Evolutionary conservation across 495 filamentous ascomycete species (phyloP).

Genomic region (Penicillium silybi): DNA sequence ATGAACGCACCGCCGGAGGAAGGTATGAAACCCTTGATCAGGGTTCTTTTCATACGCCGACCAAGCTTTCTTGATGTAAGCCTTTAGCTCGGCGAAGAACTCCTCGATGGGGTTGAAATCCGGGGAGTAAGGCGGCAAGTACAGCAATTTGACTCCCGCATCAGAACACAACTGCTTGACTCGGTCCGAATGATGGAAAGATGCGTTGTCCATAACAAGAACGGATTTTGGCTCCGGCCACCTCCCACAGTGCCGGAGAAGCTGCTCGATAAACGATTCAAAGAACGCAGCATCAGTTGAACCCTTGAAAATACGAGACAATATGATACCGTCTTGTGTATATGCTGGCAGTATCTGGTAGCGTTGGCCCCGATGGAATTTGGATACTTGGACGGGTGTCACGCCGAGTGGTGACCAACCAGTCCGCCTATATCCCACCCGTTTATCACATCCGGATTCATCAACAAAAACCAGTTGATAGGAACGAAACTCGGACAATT

Average conservation of each 20-base stretch:
- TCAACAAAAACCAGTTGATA: no score
- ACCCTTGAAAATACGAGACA: not conserved
- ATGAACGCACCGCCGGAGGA: no score
- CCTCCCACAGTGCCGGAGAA: slow-evolving; percentile 25
- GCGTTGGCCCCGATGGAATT: not conserved
- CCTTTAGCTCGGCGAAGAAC: slow-evolving; percentile 7
- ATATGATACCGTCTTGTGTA: not conserved
- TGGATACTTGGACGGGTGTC: not conserved
- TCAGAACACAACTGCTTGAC: no score
- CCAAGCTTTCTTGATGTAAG: no score
- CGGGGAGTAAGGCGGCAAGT: slow-evolving; percentile 12
- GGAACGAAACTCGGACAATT: not conserved
- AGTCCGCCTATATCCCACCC: not conserved
- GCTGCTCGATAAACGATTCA: not conserved
- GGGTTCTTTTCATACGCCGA: no score
- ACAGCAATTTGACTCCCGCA: no score
- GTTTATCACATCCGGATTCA: no score
- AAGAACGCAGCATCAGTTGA: not conserved
- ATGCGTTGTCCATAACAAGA: no score
- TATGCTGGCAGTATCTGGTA: not conserved
- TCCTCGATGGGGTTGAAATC: slow-evolving; percentile 18
- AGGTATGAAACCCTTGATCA: no score
- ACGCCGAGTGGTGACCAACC: not conserved
- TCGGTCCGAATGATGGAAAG: no score
- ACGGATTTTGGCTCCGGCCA: slow-evolving; percentile 38